Evolutionary conservation across 495 filamentous ascomycete species (phyloP).

Genomic region (Chaetomium tenue): DNA sequence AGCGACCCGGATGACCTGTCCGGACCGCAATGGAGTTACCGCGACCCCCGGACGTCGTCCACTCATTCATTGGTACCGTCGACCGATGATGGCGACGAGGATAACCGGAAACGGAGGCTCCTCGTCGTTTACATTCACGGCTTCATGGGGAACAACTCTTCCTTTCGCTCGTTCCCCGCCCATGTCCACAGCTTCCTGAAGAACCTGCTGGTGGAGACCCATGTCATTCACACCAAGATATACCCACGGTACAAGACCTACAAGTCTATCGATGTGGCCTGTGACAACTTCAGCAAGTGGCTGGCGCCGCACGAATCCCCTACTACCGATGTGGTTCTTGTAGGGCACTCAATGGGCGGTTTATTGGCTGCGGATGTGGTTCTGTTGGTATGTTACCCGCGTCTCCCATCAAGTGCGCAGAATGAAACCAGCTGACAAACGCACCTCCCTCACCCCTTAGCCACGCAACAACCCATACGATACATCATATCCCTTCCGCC

Average conservation of each 20-base stretch:
- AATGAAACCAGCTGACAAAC: slow-evolving; percentile 13
- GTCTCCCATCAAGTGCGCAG: not conserved
- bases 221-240: slow-evolving; percentile 83
- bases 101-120: slow-evolving; percentile 56
- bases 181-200: slow-evolving; percentile 80
- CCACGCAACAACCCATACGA: slow-evolving; percentile 19
- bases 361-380: slow-evolving; percentile 77
- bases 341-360: slow-evolving; percentile 92
- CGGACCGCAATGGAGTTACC: not conserved
- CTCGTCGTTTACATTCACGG: slow-evolving; percentile 87
- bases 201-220: slow-evolving; percentile 63
- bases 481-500: slow-evolving; percentile 50
- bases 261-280: slow-evolving; percentile 67
- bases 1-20: not conserved
- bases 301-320: slow-evolving; percentile 71
- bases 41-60: slow-evolving; percentile 62
- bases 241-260: slow-evolving; percentile 90
- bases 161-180: slow-evolving; percentile 82
- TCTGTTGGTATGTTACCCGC: slow-evolving; percentile 47
- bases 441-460: slow-evolving; percentile 13
- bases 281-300: slow-evolving; percentile 82
- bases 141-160: slow-evolving; percentile 87
- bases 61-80: slow-evolving; percentile 60
- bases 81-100: slow-evolving; percentile 39
- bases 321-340: slow-evolving; percentile 73